phyloP scores from a whole-genome alignment of 192 early-diverging fungal genomes.

The Coemansia sp. region DNA sequence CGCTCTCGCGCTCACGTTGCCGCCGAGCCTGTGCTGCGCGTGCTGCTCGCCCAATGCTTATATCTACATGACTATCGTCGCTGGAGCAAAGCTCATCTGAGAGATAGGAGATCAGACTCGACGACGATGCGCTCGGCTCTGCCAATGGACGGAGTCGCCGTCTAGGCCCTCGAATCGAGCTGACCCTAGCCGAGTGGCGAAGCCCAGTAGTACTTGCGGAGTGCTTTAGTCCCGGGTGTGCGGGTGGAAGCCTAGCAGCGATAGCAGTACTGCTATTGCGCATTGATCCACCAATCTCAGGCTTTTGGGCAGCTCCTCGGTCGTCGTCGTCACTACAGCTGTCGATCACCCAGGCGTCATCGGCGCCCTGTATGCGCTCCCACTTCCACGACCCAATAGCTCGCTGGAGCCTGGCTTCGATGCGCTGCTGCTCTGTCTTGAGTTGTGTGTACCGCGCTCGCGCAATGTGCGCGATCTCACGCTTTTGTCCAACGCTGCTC shows the following conservation, averaged over 20 bases:
- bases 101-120: constrained; percentile 21
- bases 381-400: constrained; percentile 51
- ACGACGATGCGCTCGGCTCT: constrained; percentile 10
- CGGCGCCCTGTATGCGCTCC: constrained; percentile 17
- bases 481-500: constrained; percentile 36
- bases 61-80: constrained; percentile 14
- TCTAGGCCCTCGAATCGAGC: background rate
- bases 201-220: background rate
- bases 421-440: constrained; percentile 21
- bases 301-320: background rate
- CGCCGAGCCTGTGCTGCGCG: constrained; percentile 12
- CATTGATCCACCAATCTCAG: background rate
- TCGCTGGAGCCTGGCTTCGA: constrained; percentile 28
- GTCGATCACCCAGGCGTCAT: constrained; percentile 12
- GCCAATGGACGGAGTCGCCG: background rate
- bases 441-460: constrained; percentile 17
- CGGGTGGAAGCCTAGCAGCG: constrained; percentile 22
- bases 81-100: constrained; percentile 25
- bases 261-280: constrained; percentile 7
- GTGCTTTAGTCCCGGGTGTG: constrained; percentile 25
- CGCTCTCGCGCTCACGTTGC: constrained; percentile 33
- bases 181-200: background rate
- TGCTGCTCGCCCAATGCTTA: constrained; percentile 4
- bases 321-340: background rate
- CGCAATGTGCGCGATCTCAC: constrained; percentile 23